A percentile compares a stretch with the other conserved stretches of the same genome.
These are phyloP conservation scores for Quercus mongolica DNA, from an alignment of 306 rosid species.

Conservation along the genomic window DNA sequence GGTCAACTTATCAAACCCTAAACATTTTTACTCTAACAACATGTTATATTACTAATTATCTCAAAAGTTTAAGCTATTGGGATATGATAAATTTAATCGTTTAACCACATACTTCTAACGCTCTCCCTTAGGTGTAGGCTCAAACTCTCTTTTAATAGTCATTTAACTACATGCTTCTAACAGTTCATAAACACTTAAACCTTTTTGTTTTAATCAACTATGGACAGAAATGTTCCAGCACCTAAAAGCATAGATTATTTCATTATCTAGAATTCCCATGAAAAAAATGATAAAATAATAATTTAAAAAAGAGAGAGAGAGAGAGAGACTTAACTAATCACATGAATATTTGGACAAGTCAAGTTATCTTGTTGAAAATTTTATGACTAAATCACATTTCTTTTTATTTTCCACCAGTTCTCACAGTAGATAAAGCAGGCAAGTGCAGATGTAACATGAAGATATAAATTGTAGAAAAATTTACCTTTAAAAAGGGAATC, in stretches of 20 bases:
- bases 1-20: too few relatives aligned
- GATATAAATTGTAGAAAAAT: background rate
- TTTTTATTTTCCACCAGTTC: background rate
- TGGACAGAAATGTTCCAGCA: background rate
- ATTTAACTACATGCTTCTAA: too few relatives aligned
- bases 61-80: too few relatives aligned
- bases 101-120: too few relatives aligned
- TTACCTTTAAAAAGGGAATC: slow-evolving; percentile 76
- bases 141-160: too few relatives aligned
- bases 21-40: too few relatives aligned
- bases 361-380: background rate
- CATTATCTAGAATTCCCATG: background rate
- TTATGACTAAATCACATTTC: background rate
- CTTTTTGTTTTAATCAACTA: background rate
- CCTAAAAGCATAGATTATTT: background rate
- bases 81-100: too few relatives aligned
- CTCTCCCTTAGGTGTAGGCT: too few relatives aligned
- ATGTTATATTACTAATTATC: too few relatives aligned
- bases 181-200: background rate
- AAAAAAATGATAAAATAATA: background rate
- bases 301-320: too few relatives aligned
- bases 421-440: background rate
- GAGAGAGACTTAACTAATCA: too few relatives aligned
- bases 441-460: background rate
- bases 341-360: background rate